Percentiles rank a stretch among this genome's conserved stretches.
Conservation (phyloP, 768 basidiomycete genomes). For the Mycena haematopus region DNA sequence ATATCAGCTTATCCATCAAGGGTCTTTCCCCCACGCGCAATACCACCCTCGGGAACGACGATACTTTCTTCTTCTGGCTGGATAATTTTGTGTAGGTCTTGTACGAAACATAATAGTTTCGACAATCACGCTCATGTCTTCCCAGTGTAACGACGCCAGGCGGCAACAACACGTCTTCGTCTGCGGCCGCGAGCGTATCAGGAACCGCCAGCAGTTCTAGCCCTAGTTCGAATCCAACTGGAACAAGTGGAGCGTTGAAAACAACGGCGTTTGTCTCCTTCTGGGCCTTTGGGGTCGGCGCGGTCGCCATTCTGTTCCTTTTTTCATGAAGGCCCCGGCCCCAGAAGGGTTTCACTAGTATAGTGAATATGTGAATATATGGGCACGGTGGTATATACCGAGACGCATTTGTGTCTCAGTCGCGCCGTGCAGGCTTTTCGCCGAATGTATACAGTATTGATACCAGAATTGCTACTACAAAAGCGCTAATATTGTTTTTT, state of each 20-base stretch:
- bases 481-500: no score
- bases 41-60: constrained; percentile 18
- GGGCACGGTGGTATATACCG: no score
- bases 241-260: constrained; percentile 1
- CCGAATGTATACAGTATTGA: no score
- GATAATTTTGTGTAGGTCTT: constrained; percentile 32
- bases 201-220: constrained; percentile 1
- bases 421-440: no score
- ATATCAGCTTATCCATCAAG: constrained; percentile 34
- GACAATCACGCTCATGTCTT: neutral
- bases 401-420: no score
- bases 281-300: constrained; percentile 2
- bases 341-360: no score
- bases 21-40: constrained; percentile 32
- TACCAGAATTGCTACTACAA: no score
- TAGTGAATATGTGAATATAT: no score
- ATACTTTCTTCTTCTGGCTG: constrained; percentile 31
- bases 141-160: constrained; percentile 11
- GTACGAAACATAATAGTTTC: neutral
- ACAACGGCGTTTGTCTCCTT: neutral
- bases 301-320: neutral
- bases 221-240: constrained; percentile 11
- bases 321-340: neutral
- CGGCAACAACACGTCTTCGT: constrained; percentile 1
- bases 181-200: neutral